A percentile compares a stretch with the other conserved stretches of the same genome.
These are phyloP conservation scores for Artemisia argyi DNA, from an alignment of 129 eudicot species.

Conservation along the genomic window DNA sequence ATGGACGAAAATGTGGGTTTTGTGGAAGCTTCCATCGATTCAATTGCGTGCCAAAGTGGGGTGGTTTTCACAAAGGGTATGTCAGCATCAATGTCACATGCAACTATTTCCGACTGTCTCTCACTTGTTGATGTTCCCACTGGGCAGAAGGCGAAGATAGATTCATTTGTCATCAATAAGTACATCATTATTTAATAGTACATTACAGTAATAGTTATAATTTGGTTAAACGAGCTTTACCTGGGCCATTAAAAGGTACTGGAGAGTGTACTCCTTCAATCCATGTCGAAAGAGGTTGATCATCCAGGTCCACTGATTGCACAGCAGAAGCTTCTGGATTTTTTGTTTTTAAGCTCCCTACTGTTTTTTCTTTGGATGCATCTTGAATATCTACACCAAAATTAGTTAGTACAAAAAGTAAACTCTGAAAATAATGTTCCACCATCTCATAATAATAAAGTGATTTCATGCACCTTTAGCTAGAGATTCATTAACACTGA, in stretches of 20 bases:
- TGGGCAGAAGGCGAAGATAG: not conserved
- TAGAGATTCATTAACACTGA: slow-evolving; percentile 27
- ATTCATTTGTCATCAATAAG: not conserved
- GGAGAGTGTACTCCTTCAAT: slow-evolving; percentile 46
- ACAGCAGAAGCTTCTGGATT: slow-evolving; percentile 8
- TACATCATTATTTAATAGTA: not conserved
- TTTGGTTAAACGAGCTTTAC: slow-evolving; percentile 20
- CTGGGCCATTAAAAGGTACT: slow-evolving; percentile 26
- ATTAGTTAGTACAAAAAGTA: not conserved
- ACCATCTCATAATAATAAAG: not conserved
- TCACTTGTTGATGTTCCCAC: slow-evolving; percentile 27
- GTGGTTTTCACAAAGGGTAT: slow-evolving; percentile 63
- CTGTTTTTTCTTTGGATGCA: slow-evolving; percentile 21
- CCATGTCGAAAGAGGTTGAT: slow-evolving; percentile 61
- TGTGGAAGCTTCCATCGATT: slow-evolving; percentile 80
- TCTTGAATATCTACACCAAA: slow-evolving; percentile 31
- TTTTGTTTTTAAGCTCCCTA: not conserved
- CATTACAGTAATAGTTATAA: too few relatives aligned
- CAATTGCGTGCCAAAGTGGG: slow-evolving; percentile 62
- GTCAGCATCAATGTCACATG: slow-evolving; percentile 17
- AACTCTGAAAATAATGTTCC: not conserved
- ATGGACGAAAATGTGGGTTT: slow-evolving; percentile 76
- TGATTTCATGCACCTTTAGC: slow-evolving; percentile 35
- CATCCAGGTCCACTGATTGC: slow-evolving; percentile 35
- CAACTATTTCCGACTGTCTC: slow-evolving; percentile 14